phyloP scores from a whole-genome alignment of 2,329 filamentous ascomycete genomes.

The Trichoderma endophyticum region DNA sequence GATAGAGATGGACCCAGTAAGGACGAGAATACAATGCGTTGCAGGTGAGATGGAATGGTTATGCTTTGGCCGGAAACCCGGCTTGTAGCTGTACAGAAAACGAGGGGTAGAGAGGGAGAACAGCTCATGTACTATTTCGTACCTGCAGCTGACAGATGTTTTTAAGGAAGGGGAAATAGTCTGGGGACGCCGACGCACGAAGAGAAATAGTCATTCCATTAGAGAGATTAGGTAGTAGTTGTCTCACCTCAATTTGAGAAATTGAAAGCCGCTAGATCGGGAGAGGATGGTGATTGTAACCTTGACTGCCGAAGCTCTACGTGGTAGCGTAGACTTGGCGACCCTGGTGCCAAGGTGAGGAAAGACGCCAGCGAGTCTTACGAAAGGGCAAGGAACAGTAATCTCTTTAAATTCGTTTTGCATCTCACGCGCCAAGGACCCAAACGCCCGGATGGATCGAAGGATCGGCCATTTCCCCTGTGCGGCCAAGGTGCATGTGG shows the following conservation, averaged over 20 bases:
- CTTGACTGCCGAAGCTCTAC: not conserved
- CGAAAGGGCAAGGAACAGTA: not conserved
- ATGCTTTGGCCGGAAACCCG: not conserved
- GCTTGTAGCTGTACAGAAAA: not conserved
- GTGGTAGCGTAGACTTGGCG: not conserved
- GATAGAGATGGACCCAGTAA: not conserved
- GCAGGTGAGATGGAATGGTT: not conserved
- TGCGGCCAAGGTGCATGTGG: not conserved
- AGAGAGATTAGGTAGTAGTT: not conserved
- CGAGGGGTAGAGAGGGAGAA: not conserved
- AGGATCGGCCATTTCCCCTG: not conserved
- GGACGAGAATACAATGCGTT: not conserved
- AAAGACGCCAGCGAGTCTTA: not conserved
- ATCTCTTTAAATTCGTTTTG: not conserved
- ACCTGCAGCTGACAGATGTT: not conserved
- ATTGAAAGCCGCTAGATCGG: not conserved
- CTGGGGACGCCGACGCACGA: not conserved
- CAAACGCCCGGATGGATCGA: not conserved
- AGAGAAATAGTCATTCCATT: not conserved
- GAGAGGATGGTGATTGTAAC: not conserved
- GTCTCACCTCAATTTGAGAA: not conserved
- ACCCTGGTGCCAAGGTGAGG: not conserved
- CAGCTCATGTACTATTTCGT: not conserved
- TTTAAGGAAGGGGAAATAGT: not conserved
- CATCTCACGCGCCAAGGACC: conserved; percentile 1